phyloP scores from a whole-genome alignment of 2,329 filamentous ascomycete genomes.

The Colletotrichum gigasporum region DNA sequence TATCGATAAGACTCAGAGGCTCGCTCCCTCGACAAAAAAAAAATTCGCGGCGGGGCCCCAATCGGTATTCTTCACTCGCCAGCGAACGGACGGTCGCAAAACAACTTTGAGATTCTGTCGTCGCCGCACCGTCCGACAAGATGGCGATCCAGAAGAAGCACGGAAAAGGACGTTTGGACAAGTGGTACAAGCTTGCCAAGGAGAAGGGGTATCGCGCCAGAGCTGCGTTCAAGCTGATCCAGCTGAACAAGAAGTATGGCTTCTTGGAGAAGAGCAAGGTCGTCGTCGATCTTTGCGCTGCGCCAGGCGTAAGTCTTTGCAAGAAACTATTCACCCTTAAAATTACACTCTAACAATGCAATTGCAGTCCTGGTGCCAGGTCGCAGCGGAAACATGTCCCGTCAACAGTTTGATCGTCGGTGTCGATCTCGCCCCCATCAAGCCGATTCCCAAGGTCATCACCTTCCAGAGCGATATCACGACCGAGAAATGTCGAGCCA shows the following conservation, averaged over 20 bases:
- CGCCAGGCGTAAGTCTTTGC: constrained; percentile 78
- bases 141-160: constrained; percentile 99
- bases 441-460: constrained; percentile 92
- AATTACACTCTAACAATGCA: background rate
- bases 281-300: constrained; percentile 95
- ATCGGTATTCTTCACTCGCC: background rate
- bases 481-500: constrained; percentile 93
- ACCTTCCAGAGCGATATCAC: constrained; percentile 98
- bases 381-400: constrained; percentile 95
- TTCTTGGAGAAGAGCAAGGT: constrained; percentile 98
- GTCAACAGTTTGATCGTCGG: constrained; percentile 89
- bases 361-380: constrained; percentile 88
- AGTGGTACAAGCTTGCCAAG: constrained; percentile 98
- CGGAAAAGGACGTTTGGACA: constrained; percentile 97
- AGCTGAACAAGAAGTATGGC: constrained; percentile 98
- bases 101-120: background rate
- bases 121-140: constrained; percentile 30
- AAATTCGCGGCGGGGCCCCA: background rate
- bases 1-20: too few species aligned
- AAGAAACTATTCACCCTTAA: background rate
- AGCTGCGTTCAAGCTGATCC: constrained; percentile 97
- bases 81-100: constrained; percentile 18
- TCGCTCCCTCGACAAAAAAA: background rate
- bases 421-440: constrained; percentile 94
- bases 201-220: constrained; percentile 97